Evolutionary conservation across 768 basidiomycete genomes (phyloP).

Genomic region (Podaxis sp.): DNA sequence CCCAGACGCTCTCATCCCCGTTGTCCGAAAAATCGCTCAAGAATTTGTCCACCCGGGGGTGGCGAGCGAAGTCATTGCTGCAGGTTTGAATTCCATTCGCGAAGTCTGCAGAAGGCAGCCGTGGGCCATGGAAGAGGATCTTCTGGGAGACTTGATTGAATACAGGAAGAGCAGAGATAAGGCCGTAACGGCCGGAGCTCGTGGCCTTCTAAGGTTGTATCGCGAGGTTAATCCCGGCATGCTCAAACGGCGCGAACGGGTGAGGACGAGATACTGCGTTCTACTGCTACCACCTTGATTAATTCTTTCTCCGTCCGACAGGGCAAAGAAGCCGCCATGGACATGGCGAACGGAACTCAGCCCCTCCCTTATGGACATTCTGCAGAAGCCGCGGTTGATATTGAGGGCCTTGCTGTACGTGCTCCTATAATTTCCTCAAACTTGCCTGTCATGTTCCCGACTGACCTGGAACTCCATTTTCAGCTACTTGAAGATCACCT

Average conservation of each 20-base stretch:
- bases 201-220: slow-evolving; percentile 86
- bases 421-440: not conserved
- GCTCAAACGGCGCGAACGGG: slow-evolving; percentile 85
- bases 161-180: slow-evolving; percentile 97
- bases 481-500: slow-evolving; percentile 90
- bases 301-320: slow-evolving; percentile 24
- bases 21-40: slow-evolving; percentile 86
- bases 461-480: not conserved
- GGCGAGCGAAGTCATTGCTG: slow-evolving; percentile 91
- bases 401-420: slow-evolving; percentile 85
- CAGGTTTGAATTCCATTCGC: slow-evolving; percentile 93
- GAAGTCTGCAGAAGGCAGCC: slow-evolving; percentile 95
- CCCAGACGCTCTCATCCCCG: slow-evolving; percentile 87
- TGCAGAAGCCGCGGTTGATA: slow-evolving; percentile 71
- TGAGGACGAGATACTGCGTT: slow-evolving; percentile 29
- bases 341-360: slow-evolving; percentile 56
- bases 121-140: slow-evolving; percentile 95
- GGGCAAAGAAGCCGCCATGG: slow-evolving; percentile 92
- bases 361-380: slow-evolving; percentile 83
- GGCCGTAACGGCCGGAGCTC: slow-evolving; percentile 83
- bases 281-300: not conserved
- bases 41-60: slow-evolving; percentile 99
- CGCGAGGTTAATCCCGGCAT: slow-evolving; percentile 95
- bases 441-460: not conserved
- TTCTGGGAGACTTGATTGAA: slow-evolving; percentile 89